Percentiles rank a stretch among this genome's conserved stretches.
These are phyloP conservation scores for Metschnikowia santaceciliae DNA, from an alignment of 805 yeast genomes.

Conservation along the genomic window DNA sequence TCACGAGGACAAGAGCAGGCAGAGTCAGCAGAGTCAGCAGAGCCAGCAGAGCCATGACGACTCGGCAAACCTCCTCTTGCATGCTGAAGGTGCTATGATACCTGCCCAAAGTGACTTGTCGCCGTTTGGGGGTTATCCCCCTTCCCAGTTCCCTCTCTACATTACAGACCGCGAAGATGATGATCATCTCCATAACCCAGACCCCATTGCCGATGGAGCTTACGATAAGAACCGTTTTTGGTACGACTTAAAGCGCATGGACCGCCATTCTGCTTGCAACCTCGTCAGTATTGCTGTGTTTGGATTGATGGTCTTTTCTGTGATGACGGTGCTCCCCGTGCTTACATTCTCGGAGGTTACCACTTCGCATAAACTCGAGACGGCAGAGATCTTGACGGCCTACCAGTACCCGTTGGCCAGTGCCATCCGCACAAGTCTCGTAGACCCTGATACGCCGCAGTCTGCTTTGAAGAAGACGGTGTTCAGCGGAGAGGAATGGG, in stretches of 20 bases:
- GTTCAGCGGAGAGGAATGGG: conserved; percentile 45
- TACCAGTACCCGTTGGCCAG: conserved; percentile 55
- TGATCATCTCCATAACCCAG: conserved; percentile 94
- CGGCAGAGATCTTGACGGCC: conserved; percentile 46
- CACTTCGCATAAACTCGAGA: conserved; percentile 20
- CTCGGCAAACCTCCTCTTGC: neutral
- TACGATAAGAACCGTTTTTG: conserved; percentile 67
- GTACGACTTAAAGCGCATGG: conserved; percentile 64
- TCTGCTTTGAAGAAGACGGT: conserved; percentile 44
- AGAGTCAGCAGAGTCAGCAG: no score
- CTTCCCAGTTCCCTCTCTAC: conserved; percentile 87
- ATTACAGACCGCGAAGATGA: conserved; percentile 94
- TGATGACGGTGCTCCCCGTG: conserved; percentile 79
- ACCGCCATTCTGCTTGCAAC: conserved; percentile 58
- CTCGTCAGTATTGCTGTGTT: conserved; percentile 54
- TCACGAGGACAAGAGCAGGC: neutral
- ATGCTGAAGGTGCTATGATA: neutral
- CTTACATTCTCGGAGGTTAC: conserved; percentile 75
- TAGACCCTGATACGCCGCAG: conserved; percentile 71
- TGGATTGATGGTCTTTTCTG: conserved; percentile 54
- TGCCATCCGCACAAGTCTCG: conserved; percentile 56
- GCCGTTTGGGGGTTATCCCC: conserved; percentile 97
- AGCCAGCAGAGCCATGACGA: neutral
- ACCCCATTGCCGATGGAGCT: conserved; percentile 86
- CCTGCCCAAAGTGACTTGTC: conserved; percentile 10